These are phyloP conservation scores for Coemansia sp. DNA, from an alignment of 192 early-diverging fungal genomes.

Conservation along the genomic window DNA sequence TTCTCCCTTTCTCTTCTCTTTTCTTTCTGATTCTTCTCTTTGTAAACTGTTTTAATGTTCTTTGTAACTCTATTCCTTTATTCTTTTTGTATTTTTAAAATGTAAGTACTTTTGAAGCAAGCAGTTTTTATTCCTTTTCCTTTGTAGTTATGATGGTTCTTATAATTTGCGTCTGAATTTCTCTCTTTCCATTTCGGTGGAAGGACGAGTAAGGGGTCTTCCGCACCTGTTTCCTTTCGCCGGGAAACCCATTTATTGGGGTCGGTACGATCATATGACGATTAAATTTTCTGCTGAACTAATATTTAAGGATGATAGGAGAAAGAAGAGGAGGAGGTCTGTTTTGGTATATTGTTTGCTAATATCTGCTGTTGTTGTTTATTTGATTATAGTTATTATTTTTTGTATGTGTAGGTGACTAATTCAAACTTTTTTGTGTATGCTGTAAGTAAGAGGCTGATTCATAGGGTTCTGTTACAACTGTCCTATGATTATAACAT, in stretches of 20 bases:
- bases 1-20: constrained; percentile 2
- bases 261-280: constrained; percentile 39
- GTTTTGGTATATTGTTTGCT: no score
- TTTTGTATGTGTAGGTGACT: constrained; percentile 4
- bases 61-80: not conserved
- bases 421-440: not conserved
- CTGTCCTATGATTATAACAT: constrained; percentile 33
- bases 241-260: constrained; percentile 33
- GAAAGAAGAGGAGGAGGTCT: no score
- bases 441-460: not conserved
- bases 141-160: constrained; percentile 41
- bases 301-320: not conserved
- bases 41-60: not conserved
- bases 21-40: not conserved
- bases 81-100: not conserved
- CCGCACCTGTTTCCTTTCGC: constrained; percentile 43
- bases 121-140: not conserved
- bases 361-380: no score
- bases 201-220: constrained; percentile 1
- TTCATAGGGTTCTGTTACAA: no score
- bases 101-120: constrained; percentile 11
- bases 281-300: constrained; percentile 12
- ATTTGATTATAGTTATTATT: not conserved
- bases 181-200: no score
- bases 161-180: constrained; percentile 58